phyloP scores from a whole-genome alignment of 768 basidiomycete species.

The Cystobasidium ongulense region DNA sequence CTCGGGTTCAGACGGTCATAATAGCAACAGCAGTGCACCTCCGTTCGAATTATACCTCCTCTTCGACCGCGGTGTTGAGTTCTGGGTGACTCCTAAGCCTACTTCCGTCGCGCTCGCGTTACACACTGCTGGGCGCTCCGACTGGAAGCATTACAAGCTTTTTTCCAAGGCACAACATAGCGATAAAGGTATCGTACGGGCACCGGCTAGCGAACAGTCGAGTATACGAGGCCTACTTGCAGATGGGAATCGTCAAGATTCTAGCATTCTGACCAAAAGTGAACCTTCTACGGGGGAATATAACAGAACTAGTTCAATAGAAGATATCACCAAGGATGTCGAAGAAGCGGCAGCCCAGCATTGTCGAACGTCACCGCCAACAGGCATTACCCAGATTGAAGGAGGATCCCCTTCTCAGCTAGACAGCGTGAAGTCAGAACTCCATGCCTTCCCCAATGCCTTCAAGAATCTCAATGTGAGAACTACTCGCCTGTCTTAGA shows the following conservation, averaged over 20 bases:
- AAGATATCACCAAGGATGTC: background rate
- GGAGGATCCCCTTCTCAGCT: background rate
- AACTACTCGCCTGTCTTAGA: background rate
- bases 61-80: background rate
- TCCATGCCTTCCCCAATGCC: background rate
- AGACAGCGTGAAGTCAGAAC: background rate
- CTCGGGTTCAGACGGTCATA: background rate
- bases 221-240: background rate
- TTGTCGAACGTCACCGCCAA: background rate
- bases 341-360: background rate
- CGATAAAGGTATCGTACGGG: background rate
- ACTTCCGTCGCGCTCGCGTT: background rate
- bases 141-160: background rate
- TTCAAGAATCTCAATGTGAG: background rate
- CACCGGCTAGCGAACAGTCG: background rate
- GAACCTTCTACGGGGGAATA: background rate
- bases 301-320: background rate
- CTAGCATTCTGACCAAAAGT: background rate
- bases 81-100: background rate
- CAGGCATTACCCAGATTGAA: background rate
- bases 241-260: background rate
- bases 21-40: background rate
- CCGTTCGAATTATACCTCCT: background rate
- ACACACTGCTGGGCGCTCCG: background rate
- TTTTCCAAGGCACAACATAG: background rate